Evolutionary conservation across 805 yeast genomes (phyloP).

Genomic region (Naumovozyma baii): DNA sequence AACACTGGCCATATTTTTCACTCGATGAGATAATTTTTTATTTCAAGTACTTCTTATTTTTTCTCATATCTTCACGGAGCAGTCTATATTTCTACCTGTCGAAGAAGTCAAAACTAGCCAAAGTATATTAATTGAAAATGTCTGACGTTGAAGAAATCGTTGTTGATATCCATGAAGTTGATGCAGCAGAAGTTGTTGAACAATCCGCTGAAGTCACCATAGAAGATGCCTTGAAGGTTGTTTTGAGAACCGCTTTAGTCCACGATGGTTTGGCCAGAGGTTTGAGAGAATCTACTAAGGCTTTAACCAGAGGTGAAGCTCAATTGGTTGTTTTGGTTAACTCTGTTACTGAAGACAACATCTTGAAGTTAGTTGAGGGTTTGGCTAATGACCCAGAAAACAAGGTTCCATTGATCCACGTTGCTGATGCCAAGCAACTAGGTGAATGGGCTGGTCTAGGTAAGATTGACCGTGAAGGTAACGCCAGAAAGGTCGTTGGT

Average conservation of each 20-base stretch:
- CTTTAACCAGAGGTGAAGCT: conserved; percentile 94
- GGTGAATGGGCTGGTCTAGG: conserved; percentile 99
- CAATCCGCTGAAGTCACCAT: conserved; percentile 83
- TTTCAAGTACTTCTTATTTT: background rate
- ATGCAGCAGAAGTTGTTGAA: conserved; percentile 73
- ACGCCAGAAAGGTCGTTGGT: conserved; percentile 99
- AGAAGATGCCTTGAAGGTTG: conserved; percentile 97
- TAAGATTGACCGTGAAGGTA: conserved; percentile 99
- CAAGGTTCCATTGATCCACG: conserved; percentile 97
- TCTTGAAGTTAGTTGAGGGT: conserved; percentile 97
- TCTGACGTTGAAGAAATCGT: conserved; percentile 38
- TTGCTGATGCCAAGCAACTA: conserved; percentile 97
- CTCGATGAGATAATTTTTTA: too few relatives aligned
- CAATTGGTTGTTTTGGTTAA: conserved; percentile 95
- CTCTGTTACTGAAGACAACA: conserved; percentile 95
- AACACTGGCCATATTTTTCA: too few relatives aligned
- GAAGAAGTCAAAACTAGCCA: conserved; percentile 56
- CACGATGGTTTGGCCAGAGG: conserved; percentile 99
- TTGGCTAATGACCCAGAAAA: conserved; percentile 95
- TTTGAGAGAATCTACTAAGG: conserved; percentile 99
- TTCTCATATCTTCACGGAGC: conserved; percentile 42
- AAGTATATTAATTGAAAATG: conserved; percentile 10
- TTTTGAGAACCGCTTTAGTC: conserved; percentile 93
- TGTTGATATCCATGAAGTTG: conserved; percentile 75
- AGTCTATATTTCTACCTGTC: conserved; percentile 41